Conservation (phyloP, 306 rosid species). For the Trifolium subterraneum region DNA sequence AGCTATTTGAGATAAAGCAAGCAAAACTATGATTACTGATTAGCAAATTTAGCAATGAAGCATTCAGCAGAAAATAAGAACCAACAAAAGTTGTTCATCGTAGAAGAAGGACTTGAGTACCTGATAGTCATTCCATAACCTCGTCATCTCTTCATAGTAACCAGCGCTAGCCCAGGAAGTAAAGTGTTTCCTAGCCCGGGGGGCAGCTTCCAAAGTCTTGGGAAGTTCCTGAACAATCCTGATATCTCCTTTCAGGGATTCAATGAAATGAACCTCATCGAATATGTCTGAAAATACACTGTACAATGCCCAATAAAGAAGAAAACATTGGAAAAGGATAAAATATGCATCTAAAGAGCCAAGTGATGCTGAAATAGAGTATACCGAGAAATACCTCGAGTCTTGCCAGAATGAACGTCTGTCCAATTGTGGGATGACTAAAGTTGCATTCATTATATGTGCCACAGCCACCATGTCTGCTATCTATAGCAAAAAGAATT, state of each 20-base stretch:
- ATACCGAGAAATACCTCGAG: constrained; percentile 60
- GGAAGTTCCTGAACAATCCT: constrained; percentile 77
- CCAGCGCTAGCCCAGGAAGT: constrained; percentile 77
- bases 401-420: constrained; percentile 95
- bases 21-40: constrained; percentile 24
- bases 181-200: constrained; percentile 90
- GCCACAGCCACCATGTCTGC: constrained; percentile 97
- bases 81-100: constrained; percentile 28
- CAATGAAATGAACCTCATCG: constrained; percentile 81
- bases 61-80: constrained; percentile 38
- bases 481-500: constrained; percentile 58
- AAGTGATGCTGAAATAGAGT: constrained; percentile 34
- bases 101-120: constrained; percentile 49
- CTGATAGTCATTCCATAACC: constrained; percentile 83
- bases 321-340: constrained; percentile 22
- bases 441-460: constrained; percentile 83
- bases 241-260: constrained; percentile 71
- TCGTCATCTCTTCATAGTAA: constrained; percentile 81
- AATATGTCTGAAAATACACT: constrained; percentile 91
- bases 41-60: constrained; percentile 27
- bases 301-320: constrained; percentile 43
- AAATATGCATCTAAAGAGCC: constrained; percentile 11
- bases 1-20: constrained; percentile 25
- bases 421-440: constrained; percentile 90
- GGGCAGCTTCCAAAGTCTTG: constrained; percentile 64